A percentile compares a stretch with the other conserved stretches of the same genome.
phyloP scores from a whole-genome alignment of 768 basidiomycete species.

The Pleurotus tuber-regium region DNA sequence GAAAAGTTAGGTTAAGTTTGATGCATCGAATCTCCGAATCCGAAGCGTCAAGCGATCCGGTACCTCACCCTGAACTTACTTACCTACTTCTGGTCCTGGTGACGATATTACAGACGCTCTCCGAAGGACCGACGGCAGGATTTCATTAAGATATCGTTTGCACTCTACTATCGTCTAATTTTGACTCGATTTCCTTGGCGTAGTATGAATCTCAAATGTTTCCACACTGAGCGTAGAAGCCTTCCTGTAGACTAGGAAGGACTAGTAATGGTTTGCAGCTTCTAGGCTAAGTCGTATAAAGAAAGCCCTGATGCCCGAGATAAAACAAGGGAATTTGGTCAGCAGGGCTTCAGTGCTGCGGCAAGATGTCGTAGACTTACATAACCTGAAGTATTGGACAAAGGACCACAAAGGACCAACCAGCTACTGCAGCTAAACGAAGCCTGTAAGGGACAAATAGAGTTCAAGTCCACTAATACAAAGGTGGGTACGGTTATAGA shows the following conservation, averaged over 20 bases:
- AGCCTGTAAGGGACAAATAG: too few relatives aligned
- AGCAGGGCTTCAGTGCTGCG: too few relatives aligned
- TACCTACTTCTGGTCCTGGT: too few relatives aligned
- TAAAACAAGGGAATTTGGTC: constrained; percentile 14
- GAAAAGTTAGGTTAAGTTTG: constrained; percentile 3
- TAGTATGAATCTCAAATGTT: too few relatives aligned
- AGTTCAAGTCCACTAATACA: background rate
- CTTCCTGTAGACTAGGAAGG: background rate
- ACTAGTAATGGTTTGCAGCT: background rate
- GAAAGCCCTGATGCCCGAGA: background rate
- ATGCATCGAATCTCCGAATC: constrained; percentile 5
- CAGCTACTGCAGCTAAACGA: too few relatives aligned
- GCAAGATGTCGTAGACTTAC: too few relatives aligned
- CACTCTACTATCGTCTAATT: background rate
- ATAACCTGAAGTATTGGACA: too few relatives aligned
- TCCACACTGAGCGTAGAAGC: constrained; percentile 2
- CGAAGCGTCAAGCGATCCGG: too few relatives aligned
- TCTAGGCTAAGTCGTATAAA: background rate
- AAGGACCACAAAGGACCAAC: too few relatives aligned
- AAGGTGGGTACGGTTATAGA: too few relatives aligned
- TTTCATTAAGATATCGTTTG: constrained; percentile 12
- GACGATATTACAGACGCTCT: too few relatives aligned
- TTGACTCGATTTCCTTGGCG: background rate
- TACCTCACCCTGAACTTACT: too few relatives aligned
- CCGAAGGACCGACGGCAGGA: background rate